phyloP scores from a whole-genome alignment of 148 eudicot genomes.

The Rhododendron henanense region DNA sequence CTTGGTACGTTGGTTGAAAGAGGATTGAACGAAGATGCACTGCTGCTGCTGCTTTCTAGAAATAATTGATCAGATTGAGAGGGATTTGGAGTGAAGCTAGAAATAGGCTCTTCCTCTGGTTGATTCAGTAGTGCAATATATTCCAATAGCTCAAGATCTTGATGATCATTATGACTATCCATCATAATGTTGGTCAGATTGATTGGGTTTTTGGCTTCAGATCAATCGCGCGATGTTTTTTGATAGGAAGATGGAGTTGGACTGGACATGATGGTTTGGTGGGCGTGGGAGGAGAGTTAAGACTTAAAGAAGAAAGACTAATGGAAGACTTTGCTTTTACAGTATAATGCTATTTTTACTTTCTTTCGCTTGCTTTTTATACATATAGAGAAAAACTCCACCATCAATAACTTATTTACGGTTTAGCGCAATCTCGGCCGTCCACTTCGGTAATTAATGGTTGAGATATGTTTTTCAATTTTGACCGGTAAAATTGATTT shows the following conservation, averaged over 20 bases:
- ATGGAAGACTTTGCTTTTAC: not conserved
- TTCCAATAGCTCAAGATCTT: not conserved
- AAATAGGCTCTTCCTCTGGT: not conserved
- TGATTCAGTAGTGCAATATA: not conserved
- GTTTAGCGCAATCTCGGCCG: too few relatives aligned
- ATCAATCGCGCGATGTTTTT: not conserved
- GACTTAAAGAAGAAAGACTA: not conserved
- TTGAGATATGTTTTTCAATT: too few relatives aligned
- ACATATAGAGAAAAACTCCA: too few relatives aligned
- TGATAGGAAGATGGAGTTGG: not conserved
- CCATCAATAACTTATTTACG: too few relatives aligned
- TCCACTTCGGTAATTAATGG: too few relatives aligned
- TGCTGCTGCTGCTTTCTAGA: not conserved
- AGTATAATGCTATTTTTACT: not conserved
- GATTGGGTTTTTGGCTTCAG: not conserved
- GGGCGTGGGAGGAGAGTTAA: not conserved
- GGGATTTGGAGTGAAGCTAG: not conserved
- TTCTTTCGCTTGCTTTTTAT: too few relatives aligned
- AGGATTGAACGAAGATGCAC: not conserved
- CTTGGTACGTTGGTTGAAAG: not conserved
- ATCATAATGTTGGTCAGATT: not conserved
- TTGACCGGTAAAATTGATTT: too few relatives aligned
- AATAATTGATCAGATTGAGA: not conserved
- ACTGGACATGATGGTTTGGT: conserved; percentile 4
- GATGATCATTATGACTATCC: not conserved